phyloP scores from a whole-genome alignment of 2,329 filamentous ascomycete species.

The Exophiala lecanii-corni region DNA sequence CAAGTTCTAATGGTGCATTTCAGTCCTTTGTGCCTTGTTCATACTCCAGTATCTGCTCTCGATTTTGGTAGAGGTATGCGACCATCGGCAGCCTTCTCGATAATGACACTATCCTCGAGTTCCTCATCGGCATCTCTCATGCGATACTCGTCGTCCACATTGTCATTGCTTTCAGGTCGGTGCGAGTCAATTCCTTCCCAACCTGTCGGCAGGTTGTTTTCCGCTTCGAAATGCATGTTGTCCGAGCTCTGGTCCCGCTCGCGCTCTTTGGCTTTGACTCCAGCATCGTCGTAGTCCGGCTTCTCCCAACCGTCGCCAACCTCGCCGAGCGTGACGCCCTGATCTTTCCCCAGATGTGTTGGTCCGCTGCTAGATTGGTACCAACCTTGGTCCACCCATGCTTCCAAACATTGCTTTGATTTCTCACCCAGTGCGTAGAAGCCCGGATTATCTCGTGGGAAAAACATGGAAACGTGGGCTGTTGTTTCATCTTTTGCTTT shows the following conservation, averaged over 20 bases:
- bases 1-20: too few relatives aligned
- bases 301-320: conserved; percentile 24
- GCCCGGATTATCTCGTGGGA: conserved; percentile 40
- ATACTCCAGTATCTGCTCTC: conserved; percentile 10
- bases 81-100: conserved; percentile 22
- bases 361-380: conserved; percentile 24
- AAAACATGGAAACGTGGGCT: conserved; percentile 63
- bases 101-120: conserved; percentile 25
- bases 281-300: conserved; percentile 20
- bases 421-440: conserved; percentile 38
- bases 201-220: conserved; percentile 11
- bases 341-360: conserved; percentile 14
- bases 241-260: conserved; percentile 15
- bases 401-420: conserved; percentile 36
- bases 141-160: conserved; percentile 15
- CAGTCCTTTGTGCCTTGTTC: too few relatives aligned
- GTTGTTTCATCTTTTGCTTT: conserved; percentile 70
- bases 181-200: conserved; percentile 19
- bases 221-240: conserved; percentile 4
- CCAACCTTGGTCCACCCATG: conserved; percentile 32
- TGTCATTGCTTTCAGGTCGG: conserved; percentile 11
- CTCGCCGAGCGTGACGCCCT: conserved; percentile 15
- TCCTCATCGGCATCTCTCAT: conserved; percentile 25
- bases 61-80: conserved; percentile 14
- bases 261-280: conserved; percentile 21